Conservation (phyloP, 306 rosid genomes). For the Hylodesmum podocarpum region DNA sequence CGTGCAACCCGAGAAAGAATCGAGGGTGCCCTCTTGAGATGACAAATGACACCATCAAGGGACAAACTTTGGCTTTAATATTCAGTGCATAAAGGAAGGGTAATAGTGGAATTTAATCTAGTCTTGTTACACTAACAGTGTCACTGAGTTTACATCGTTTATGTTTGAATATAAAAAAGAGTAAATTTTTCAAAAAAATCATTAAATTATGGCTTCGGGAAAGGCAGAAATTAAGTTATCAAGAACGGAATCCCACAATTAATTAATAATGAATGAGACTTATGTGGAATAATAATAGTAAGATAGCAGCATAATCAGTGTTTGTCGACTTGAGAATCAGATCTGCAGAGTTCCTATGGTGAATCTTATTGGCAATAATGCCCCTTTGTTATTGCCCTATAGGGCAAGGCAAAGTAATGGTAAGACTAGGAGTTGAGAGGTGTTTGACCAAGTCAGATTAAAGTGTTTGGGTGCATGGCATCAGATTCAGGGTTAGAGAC, state of each 20-base stretch:
- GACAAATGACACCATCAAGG: conserved; percentile 20
- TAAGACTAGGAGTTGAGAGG: background rate
- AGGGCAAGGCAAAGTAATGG: conserved; percentile 5
- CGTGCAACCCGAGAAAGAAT: conserved; percentile 35
- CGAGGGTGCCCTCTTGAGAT: background rate
- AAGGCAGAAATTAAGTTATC: conserved; percentile 36
- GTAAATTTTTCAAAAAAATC: conserved; percentile 9
- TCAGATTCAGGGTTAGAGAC: background rate
- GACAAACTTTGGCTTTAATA: background rate
- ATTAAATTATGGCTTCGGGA: conserved; percentile 52
- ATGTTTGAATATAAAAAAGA: conserved; percentile 2
- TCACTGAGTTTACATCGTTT: background rate
- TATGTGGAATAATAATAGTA: background rate
- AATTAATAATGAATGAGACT: conserved; percentile 2
- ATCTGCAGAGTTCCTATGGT: background rate
- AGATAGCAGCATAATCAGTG: conserved; percentile 12
- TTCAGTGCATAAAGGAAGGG: background rate
- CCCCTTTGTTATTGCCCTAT: conserved; percentile 15
- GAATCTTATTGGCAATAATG: conserved; percentile 4
- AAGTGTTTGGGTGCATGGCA: background rate
- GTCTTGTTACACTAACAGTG: background rate
- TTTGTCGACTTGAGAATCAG: conserved; percentile 32
- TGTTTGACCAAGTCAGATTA: conserved; percentile 25
- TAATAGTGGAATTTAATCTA: background rate
- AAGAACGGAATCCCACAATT: conserved; percentile 42